Base-by-base conservation (phyloP, 164 flowering plant genomes). In the Piper longum region DNA sequence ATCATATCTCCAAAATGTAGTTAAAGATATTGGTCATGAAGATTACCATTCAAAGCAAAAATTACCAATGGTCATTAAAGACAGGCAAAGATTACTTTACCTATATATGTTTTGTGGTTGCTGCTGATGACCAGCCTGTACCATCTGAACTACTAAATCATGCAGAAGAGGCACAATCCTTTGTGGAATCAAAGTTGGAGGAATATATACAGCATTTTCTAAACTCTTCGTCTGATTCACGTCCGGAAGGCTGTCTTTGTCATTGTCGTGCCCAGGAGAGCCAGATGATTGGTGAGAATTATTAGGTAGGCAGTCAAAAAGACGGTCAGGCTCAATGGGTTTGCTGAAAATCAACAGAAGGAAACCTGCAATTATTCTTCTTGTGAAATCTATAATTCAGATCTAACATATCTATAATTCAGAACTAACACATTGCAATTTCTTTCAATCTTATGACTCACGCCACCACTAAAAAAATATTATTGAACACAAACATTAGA, bases 271-370 rank as follows among this genome's bases (percentile, higher is more conserved):
- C 36, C 76, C 86, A 67, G 86, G 82, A n/a, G 95, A 79, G 57
- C 73, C 86, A 54, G 87, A 66, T 61, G 93, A 81, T 59, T 92
- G 91, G n/a, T 87, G 80, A 69, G 81, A 64, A 43, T 86, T 80
- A 73, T 78, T 79, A 59, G 99, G 97, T 40, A 95, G 88, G 76
- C 96, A 77, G 48, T 91, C 99, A 75, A 87, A 83, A 68, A 95
- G 91, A 42, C 93, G 83, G 68, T 91, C 97, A 63, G 97, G 93
- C 72, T 93, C 99, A 62, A 88, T 80, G 44, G 97, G 95, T 77
- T 93, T 93, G 85, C 99, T 93, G 97, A 59, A 70, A 72, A 65
- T 6, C 59, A 71, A 44, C 48, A 44, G 48, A 44, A 26, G 1
- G 36, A 26, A 26, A 26, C 36, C 36, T 26, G 36, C 36, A 26